A percentile compares a stretch with the other conserved stretches of the same genome.
phyloP scores from a whole-genome alignment of 495 filamentous ascomycete species.

The Lepraria neglecta region DNA sequence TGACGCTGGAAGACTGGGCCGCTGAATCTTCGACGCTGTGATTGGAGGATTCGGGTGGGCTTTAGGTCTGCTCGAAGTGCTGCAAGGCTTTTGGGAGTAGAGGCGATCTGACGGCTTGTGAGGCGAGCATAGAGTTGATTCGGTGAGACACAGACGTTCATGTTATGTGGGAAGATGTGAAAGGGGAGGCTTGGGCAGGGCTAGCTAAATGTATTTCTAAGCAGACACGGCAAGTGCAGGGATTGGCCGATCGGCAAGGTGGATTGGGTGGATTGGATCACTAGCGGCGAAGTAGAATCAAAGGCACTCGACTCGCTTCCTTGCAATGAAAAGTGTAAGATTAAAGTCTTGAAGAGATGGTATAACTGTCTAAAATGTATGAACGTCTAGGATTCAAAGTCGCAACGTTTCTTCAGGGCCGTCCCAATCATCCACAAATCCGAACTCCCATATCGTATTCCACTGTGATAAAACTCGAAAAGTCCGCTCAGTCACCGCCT shows the following conservation, averaged over 20 bases:
- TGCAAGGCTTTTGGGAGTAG: neutral
- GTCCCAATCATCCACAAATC: too few relatives aligned
- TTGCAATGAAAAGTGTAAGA: too few relatives aligned
- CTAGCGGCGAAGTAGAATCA: too few relatives aligned
- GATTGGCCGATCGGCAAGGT: neutral
- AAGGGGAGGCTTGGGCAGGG: neutral
- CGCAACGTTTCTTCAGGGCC: too few relatives aligned
- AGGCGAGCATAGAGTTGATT: neutral
- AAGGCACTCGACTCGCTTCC: too few relatives aligned
- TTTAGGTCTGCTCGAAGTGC: neutral
- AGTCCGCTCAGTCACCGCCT: constrained; percentile 10
- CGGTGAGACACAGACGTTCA: neutral
- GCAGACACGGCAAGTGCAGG: neutral
- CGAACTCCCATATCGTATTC: too few relatives aligned
- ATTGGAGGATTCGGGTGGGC: neutral
- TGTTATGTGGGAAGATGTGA: neutral
- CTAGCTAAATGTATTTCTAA: neutral
- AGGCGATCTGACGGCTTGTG: neutral
- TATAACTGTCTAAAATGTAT: neutral
- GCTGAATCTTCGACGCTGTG: neutral
- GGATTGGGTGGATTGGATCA: too few relatives aligned
- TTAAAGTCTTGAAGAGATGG: too few relatives aligned
- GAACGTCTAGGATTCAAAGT: neutral
- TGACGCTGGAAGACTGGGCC: neutral
- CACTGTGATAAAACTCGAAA: too few relatives aligned